phyloP scores from a whole-genome alignment of 192 early-diverging fungal genomes.

The Chytriomyces sp. region DNA sequence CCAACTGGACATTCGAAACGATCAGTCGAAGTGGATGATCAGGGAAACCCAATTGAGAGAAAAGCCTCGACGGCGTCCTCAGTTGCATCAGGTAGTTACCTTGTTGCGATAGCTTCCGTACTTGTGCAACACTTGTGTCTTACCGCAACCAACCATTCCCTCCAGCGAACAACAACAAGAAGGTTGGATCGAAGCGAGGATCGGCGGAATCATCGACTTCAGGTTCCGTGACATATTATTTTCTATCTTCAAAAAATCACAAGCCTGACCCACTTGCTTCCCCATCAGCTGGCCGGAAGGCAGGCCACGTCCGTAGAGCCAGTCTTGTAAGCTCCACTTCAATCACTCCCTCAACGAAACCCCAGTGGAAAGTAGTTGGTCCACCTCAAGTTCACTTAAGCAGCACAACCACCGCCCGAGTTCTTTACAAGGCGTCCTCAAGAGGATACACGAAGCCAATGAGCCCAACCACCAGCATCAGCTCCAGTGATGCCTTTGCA shows the following conservation, averaged over 20 bases:
- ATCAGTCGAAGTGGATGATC: background rate
- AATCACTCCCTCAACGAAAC: slow-evolving; percentile 28
- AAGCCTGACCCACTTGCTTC: no score
- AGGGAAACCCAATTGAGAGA: background rate
- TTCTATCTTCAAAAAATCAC: background rate
- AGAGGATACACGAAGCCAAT: background rate
- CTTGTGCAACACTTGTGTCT: no score
- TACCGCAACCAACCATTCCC: background rate
- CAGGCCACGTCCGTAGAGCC: slow-evolving; percentile 20
- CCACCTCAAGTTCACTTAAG: background rate
- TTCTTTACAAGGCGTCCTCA: slow-evolving; percentile 30
- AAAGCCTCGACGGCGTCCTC: background rate
- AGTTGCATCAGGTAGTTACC: background rate
- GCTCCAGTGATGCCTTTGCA: slow-evolving; percentile 20
- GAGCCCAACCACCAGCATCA: background rate
- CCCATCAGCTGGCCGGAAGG: background rate
- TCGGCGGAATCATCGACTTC: background rate
- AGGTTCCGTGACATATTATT: background rate
- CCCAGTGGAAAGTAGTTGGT: slow-evolving; percentile 22
- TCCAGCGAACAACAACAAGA: background rate
- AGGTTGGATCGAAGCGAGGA: background rate
- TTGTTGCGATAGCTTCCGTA: no score
- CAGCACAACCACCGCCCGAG: slow-evolving; percentile 7
- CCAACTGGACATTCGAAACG: slow-evolving; percentile 8
- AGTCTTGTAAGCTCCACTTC: slow-evolving; percentile 19